Evolutionary conservation across 2,329 filamentous ascomycete species (phyloP), one percentile per base, ranked within the genome.

Genomic region (Alternaria atra): DNA sequence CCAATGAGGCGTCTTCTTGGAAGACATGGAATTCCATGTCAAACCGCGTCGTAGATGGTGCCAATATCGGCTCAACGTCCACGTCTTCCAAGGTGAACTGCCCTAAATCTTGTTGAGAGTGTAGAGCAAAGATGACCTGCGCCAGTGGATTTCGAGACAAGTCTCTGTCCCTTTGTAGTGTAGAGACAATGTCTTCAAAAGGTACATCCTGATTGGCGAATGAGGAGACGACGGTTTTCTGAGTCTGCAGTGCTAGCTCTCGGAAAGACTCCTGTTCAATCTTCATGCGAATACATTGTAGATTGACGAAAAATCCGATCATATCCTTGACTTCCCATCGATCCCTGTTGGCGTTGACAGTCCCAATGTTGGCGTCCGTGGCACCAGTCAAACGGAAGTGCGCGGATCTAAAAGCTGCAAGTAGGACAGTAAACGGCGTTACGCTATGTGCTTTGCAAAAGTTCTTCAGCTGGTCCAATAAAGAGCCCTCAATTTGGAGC

Each of bases 241-340:
- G 8, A 6, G 52, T 30, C 8, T 58, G 55, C 5, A 37, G 17
- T 3, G 59, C 55, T 9, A 64, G 52, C n/a, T 51, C 29, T 30
- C 53, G 13, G 35, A 64, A 64, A 5, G 50, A n/a, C 13, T 54
- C 58, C 3, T 62, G 39, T 2, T 23, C n/a, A 20, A 64, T 34
- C 9, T n/a, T 59, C 2, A 25, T 62, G 10, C 58, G 54, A 25
- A 64, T 20, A 17, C 61, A 64, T 23, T 64, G 61, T 4, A 61
- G 30, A 12, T 64, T 64, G 23, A 64, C 53, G 52, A 64, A 64
- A 52, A 61, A 64, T 4, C 61, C 61, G n/a, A 64, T 62, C 35
- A 64, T 47, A 2, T 64, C 58, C 40, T 44, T 44, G 0, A 62
- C 1, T 27, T 64, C 61, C 55, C 44, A 58, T 5, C 35, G 32